These are phyloP conservation scores for Emydomyces testavorans DNA, from an alignment of 2,329 filamentous ascomycete genomes.

Conservation along the genomic window DNA sequence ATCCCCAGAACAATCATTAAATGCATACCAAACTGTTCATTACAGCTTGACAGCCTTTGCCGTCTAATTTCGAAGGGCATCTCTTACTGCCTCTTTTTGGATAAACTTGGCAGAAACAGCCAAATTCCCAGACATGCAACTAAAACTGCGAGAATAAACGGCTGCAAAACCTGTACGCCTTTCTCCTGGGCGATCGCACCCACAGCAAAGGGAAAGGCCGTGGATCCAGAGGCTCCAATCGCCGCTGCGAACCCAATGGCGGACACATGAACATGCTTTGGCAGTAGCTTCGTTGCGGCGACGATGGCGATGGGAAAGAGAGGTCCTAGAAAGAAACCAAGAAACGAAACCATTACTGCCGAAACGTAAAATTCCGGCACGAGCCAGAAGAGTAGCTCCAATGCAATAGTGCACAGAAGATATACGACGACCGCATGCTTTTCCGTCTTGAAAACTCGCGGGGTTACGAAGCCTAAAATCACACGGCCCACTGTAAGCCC, in stretches of 20 bases:
- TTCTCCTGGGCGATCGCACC: constrained; percentile 43
- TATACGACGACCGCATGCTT: constrained; percentile 55
- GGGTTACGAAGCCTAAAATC: constrained; percentile 63
- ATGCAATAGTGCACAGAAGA: constrained; percentile 49
- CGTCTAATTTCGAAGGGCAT: neutral
- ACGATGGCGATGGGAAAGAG: constrained; percentile 67
- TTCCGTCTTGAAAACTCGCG: constrained; percentile 52
- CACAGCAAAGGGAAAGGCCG: constrained; percentile 35
- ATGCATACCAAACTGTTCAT: no score
- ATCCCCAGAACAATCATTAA: no score
- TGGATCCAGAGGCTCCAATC: constrained; percentile 60
- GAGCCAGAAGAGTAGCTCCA: constrained; percentile 69
- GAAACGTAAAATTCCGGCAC: constrained; percentile 65
- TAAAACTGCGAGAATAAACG: constrained; percentile 46
- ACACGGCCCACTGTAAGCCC: constrained; percentile 66
- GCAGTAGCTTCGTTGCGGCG: constrained; percentile 61
- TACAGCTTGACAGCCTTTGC: no score
- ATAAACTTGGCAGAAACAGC: constrained; percentile 28
- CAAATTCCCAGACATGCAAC: constrained; percentile 43
- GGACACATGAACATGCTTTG: constrained; percentile 61
- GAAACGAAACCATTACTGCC: constrained; percentile 56
- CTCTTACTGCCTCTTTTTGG: constrained; percentile 14
- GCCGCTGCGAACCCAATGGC: constrained; percentile 71
- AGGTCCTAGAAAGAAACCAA: constrained; percentile 71
- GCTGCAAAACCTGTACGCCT: constrained; percentile 50